Evolutionary conservation across 73 alveolate species (phyloP).

Genomic region (Effrenium voratum): DNA sequence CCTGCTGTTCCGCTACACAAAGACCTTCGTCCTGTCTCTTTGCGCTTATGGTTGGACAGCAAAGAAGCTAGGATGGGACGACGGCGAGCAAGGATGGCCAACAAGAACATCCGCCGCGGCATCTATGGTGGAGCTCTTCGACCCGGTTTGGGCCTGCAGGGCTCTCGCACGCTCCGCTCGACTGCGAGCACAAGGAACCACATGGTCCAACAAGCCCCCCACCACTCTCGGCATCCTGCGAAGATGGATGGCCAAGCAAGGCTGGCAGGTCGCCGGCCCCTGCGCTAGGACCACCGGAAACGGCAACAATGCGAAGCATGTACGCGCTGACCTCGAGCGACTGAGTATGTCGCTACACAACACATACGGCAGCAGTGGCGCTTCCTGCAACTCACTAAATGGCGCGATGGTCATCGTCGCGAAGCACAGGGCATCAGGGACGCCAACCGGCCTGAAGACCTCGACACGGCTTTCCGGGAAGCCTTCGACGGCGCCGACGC

Average conservation of each 20-base stretch:
- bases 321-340: not conserved
- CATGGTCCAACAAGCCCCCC: not conserved
- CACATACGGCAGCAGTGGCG: not conserved
- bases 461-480: not conserved
- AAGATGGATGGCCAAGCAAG: not conserved
- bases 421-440: too few relatives aligned
- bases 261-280: not conserved
- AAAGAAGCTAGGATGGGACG: not conserved
- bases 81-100: not conserved
- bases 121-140: not conserved
- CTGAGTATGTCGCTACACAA: not conserved
- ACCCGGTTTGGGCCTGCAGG: not conserved
- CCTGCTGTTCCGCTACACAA: not conserved
- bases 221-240: not conserved
- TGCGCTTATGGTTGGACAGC: conserved; percentile 23
- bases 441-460: too few relatives aligned
- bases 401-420: not conserved
- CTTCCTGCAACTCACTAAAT: not conserved
- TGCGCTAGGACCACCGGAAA: not conserved
- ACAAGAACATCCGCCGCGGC: not conserved
- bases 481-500: not conserved
- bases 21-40: not conserved
- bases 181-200: not conserved
- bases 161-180: not conserved
- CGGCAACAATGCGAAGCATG: not conserved